Base-by-base conservation (phyloP, 2,329 filamentous ascomycete genomes). In the Zymoseptoria brevis region DNA sequence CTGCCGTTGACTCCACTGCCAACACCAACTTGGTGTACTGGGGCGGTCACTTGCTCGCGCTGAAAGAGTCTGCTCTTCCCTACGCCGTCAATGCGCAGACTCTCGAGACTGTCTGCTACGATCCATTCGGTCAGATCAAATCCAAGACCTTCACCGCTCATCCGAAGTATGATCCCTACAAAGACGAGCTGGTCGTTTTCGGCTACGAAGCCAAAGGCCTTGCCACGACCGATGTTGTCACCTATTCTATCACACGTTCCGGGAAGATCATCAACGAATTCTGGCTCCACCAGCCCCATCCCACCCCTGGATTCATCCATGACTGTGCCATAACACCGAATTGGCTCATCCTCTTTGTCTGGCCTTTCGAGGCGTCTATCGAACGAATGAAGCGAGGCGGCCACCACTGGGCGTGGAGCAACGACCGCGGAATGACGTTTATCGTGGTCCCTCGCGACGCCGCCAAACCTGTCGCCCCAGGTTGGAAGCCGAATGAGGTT, bases 21-120 rank as follows among this genome's bases (percentile, higher is more conserved):
- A 85, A 86, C 62, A 85, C 83, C 1, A 85, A 86, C 58, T 73
- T 85, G n/a, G 73, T 81, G 1, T 83, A 80, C 65, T 85, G 81
- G 78, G 73, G 80, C 7, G 81, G 81, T 0, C 76, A 80, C 53
- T 65, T 85, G 58, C 72, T 84, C 4, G 81, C 81, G 0, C 75
- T 73, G 55, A 85, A 85, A 64, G 77, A 82, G 62, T 69, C 72
- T 30, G 73, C 71, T 0, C 67, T 73, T 5, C 74, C 74, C 0
- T 77, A 76, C 30, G 72, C 72, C 1, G 69, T 76, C 60, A 71
- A 77, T 58, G 75, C 76, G 0, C 64, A 70, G 9, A 76, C 75
- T 0, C 66, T 78, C 0, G 74, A 76, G 24, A 77, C 75, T 0
- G 68, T 71, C 13, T 69, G 73, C 0, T 68, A 72, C 13, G 74